Evolutionary conservation across 192 early-diverging fungal genomes (phyloP).

Genomic region (Coemansia sp.): DNA sequence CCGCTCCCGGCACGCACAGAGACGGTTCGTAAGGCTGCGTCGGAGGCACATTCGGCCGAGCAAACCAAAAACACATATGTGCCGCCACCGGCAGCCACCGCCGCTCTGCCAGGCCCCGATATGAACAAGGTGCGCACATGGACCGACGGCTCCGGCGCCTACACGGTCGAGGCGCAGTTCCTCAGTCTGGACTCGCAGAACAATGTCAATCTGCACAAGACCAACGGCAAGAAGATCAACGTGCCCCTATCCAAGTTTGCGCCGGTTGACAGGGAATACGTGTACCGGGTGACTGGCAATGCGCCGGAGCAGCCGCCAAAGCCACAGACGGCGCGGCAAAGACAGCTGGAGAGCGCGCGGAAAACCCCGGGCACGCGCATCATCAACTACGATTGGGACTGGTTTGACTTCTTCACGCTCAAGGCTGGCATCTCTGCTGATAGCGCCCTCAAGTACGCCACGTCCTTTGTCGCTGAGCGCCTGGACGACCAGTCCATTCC

Average conservation of each 20-base stretch:
- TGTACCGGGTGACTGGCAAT: conserved; percentile 22
- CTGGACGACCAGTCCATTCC: conserved; percentile 79
- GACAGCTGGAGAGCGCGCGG: conserved; percentile 50
- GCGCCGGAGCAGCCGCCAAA: conserved; percentile 17
- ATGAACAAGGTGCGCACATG: conserved; percentile 76
- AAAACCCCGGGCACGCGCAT: conserved; percentile 39
- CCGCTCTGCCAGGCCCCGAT: conserved; percentile 19
- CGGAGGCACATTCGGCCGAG: conserved; percentile 8
- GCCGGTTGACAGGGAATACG: conserved; percentile 42
- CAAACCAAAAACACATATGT: background rate
- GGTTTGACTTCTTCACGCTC: conserved; percentile 89
- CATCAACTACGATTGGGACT: conserved; percentile 80
- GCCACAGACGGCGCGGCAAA: conserved; percentile 45
- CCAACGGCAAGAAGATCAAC: conserved; percentile 91
- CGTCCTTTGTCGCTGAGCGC: conserved; percentile 82
- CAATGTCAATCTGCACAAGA: conserved; percentile 90
- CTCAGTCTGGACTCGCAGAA: conserved; percentile 70
- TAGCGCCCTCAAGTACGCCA: conserved; percentile 78
- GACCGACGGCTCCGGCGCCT: conserved; percentile 90
- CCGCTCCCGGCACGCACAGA: conserved; percentile 34
- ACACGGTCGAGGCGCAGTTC: conserved; percentile 91
- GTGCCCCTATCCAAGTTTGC: conserved; percentile 89
- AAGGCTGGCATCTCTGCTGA: conserved; percentile 70
- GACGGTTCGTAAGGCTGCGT: conserved; percentile 29
- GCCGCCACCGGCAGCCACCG: background rate